These are phyloP conservation scores for Scytalidium lignicola DNA, from an alignment of 2,329 filamentous ascomycete genomes.

Conservation along the genomic window DNA sequence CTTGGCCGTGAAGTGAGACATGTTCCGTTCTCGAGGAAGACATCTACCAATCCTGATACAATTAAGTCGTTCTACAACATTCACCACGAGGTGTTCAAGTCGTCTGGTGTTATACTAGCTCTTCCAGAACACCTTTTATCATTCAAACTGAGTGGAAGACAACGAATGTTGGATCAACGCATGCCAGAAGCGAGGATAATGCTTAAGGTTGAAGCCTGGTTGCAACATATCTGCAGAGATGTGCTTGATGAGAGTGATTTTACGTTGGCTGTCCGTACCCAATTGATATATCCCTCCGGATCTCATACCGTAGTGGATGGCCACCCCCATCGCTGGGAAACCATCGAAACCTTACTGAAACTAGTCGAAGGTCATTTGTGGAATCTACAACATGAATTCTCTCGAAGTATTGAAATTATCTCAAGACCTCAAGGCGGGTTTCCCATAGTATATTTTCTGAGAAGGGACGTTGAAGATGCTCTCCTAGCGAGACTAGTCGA, in stretches of 20 bases:
- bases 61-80: slow-evolving; percentile 32
- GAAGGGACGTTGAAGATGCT: slow-evolving; percentile 31
- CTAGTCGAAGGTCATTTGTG: slow-evolving; percentile 27
- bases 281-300: slow-evolving; percentile 37
- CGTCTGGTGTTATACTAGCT: slow-evolving; percentile 40
- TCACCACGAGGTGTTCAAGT: slow-evolving; percentile 30
- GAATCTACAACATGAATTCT: slow-evolving; percentile 31
- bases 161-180: slow-evolving; percentile 37
- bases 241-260: slow-evolving; percentile 47
- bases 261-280: slow-evolving; percentile 32
- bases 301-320: slow-evolving; percentile 32
- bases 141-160: slow-evolving; percentile 44
- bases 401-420: slow-evolving; percentile 40
- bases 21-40: slow-evolving; percentile 42
- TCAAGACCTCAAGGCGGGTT: slow-evolving; percentile 29
- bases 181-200: slow-evolving; percentile 34
- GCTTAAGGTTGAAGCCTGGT: slow-evolving; percentile 39
- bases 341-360: slow-evolving; percentile 24
- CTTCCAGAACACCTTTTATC: slow-evolving; percentile 51
- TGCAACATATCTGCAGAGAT: slow-evolving; percentile 39
- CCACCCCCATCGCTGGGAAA: slow-evolving; percentile 33
- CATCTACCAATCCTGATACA: slow-evolving; percentile 24
- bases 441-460: slow-evolving; percentile 43
- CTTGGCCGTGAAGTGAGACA: slow-evolving; percentile 38
- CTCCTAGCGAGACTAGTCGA: slow-evolving; percentile 27